Percentiles rank a stretch among this genome's conserved stretches.
These are phyloP conservation scores for Lotmaria passim DNA, from an alignment of 208 protist species.

Conservation along the genomic window DNA sequence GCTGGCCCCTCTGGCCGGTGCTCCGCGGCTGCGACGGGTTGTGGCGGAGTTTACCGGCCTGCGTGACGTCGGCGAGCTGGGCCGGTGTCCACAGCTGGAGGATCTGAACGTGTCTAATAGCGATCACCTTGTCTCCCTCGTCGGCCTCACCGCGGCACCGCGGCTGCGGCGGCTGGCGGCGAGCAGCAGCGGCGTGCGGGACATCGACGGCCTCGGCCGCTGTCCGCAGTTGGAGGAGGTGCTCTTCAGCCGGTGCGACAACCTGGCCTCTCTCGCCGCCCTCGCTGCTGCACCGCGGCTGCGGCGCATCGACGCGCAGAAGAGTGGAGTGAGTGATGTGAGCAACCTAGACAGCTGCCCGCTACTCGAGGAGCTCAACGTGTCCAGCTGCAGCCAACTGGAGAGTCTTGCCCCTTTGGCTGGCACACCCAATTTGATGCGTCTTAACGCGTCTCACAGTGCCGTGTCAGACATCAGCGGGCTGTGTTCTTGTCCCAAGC, in stretches of 20 bases:
- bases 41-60: background rate
- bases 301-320: background rate
- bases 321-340: background rate
- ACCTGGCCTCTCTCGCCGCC: background rate
- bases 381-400: background rate
- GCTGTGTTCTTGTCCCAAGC: constrained; percentile 9
- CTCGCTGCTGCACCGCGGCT: constrained; percentile 4
- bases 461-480: background rate
- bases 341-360: constrained; percentile 1
- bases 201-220: constrained; percentile 2
- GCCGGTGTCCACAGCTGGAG: constrained; percentile 1
- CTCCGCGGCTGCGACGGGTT: background rate
- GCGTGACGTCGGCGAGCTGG: background rate
- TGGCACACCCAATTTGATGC: background rate
- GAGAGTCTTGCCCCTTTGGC: background rate
- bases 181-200: background rate
- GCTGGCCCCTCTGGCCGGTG: constrained; percentile 5
- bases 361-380: constrained; percentile 4
- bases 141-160: background rate
- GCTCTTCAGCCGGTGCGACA: background rate
- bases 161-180: constrained; percentile 4
- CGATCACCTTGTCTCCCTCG: background rate
- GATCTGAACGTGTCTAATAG: constrained; percentile 4
- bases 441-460: background rate
- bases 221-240: constrained; percentile 4